phyloP scores from a whole-genome alignment of 768 basidiomycete species.

The Auricularia sp. region DNA sequence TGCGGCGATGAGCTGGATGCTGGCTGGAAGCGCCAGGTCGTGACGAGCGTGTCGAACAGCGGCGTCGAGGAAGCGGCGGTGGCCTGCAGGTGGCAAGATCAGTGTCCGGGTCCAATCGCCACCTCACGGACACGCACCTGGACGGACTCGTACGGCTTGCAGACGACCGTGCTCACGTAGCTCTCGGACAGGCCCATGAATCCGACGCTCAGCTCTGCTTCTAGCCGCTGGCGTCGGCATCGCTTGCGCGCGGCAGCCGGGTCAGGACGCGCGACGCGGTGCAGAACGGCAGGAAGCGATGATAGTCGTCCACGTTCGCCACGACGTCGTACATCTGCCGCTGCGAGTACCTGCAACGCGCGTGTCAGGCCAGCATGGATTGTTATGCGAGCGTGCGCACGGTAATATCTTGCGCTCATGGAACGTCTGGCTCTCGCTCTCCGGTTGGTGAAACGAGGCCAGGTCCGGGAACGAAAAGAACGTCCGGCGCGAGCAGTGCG shows the following conservation, averaged over 20 bases:
- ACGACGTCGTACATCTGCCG: slow-evolving; percentile 78
- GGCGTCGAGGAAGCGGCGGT: slow-evolving; percentile 60
- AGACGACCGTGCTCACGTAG: slow-evolving; percentile 79
- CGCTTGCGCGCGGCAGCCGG: slow-evolving; percentile 18
- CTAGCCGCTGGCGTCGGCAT: slow-evolving; percentile 37
- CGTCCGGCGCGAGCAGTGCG: slow-evolving; percentile 13
- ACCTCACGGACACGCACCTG: slow-evolving; percentile 40
- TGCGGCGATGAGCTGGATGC: slow-evolving; percentile 35
- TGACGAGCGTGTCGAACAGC: slow-evolving; percentile 62
- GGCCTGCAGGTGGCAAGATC: slow-evolving; percentile 35
- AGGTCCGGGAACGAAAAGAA: slow-evolving; percentile 46
- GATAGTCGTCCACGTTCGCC: slow-evolving; percentile 79
- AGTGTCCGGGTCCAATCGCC: background rate
- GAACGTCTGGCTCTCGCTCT: slow-evolving; percentile 49
- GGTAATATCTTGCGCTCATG: slow-evolving; percentile 81
- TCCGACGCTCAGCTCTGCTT: slow-evolving; percentile 81
- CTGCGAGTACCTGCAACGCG: slow-evolving; percentile 55
- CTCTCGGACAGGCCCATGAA: slow-evolving; percentile 82
- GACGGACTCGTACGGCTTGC: slow-evolving; percentile 68
- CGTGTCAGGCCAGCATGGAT: slow-evolving; percentile 1
- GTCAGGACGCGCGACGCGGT: slow-evolving; percentile 55
- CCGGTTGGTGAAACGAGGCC: slow-evolving; percentile 28
- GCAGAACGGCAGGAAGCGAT: slow-evolving; percentile 84
- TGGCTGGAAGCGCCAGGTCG: slow-evolving; percentile 66
- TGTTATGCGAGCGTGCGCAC: slow-evolving; percentile 37